Percentiles rank a stretch among this genome's conserved stretches.
Conservation (phyloP, 1,139 yeast genomes). For the Hanseniaspora uvarum region DNA sequence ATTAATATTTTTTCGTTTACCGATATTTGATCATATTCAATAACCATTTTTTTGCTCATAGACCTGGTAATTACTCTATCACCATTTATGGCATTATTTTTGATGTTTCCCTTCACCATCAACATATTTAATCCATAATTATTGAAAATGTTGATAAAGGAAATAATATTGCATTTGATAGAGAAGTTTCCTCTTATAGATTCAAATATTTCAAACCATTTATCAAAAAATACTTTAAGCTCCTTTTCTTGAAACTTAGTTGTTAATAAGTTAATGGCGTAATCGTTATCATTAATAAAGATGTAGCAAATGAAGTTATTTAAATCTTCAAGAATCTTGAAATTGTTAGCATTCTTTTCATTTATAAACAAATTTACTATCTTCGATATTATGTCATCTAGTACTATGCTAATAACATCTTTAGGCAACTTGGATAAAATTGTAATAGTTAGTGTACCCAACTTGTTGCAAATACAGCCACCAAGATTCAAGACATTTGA, state of each 20-base stretch:
- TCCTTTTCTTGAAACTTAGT: conserved; percentile 31
- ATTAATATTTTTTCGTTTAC: conserved; percentile 66
- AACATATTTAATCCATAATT: conserved; percentile 46
- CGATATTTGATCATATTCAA: conserved; percentile 52
- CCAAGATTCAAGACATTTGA: conserved; percentile 66
- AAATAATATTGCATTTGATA: conserved; percentile 60
- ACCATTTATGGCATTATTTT: conserved; percentile 40
- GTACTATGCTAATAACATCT: conserved; percentile 29
- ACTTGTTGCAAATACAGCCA: conserved; percentile 67
- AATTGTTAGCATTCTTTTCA: conserved; percentile 57
- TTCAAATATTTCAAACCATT: conserved; percentile 78
- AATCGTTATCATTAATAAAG: conserved; percentile 48
- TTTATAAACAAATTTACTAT: conserved; percentile 64
- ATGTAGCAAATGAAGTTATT: conserved; percentile 67
- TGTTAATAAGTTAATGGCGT: conserved; percentile 48
- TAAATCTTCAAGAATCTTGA: conserved; percentile 66
- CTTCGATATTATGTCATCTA: conserved; percentile 44
- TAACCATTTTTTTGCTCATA: conserved; percentile 60
- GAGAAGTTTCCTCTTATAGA: conserved; percentile 68
- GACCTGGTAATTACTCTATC: conserved; percentile 73
- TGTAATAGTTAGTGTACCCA: conserved; percentile 57
- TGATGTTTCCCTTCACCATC: conserved; percentile 65
- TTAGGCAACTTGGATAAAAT: conserved; percentile 47
- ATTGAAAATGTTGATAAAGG: conserved; percentile 55
- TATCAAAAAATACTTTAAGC: conserved; percentile 42